Base-by-base conservation (phyloP, 306 rosid species). In the Datisca glomerata region DNA sequence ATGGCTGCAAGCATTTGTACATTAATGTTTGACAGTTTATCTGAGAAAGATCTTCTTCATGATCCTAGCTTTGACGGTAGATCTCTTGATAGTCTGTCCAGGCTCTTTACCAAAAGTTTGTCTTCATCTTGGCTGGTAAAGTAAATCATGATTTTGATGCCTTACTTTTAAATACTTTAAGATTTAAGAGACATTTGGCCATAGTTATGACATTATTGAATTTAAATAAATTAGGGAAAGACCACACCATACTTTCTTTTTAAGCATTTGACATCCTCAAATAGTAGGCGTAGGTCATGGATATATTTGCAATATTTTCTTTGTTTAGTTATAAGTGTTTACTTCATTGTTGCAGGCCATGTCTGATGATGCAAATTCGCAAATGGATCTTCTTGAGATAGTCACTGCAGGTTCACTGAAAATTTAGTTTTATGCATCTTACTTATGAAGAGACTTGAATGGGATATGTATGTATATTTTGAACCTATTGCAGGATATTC, bases 1-100 rank as follows among this genome's bases (percentile, higher is more conserved):
- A 83, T 83, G 97, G 89, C 83, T 21, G 70, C 84, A 22, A 72
- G 81, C 73, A 77, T 83, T 48, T 80, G 97, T 18, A 25, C 93
- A 1, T 63, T 89, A 59, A 47, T 83, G 49, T 73, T 80, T 68
- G 95, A 89, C 54, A 52, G 42, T 32, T 76, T 93, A 47, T 76
- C 95, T 4, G 97, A 87, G 57, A 66, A 65, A 48, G 74, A 83
- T 57, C 93, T 87, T 55, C 45, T 74, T 29, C 53, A 27, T 39
- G 55, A 56, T 67, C 73, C 89, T 0, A 43, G 53, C 74, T 76
- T 83, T 46, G 59, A 67, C 49, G 14, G 34, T 12, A 65, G 49
- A 49, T 55, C 64, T 56, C 81, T 89, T 6, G 18, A 40, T 46
- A 60, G 61, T 58, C 73, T 89, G 27, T 72, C 68, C 66, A 48